These are phyloP conservation scores for Populus alba DNA, from an alignment of 345 rosid genomes.

Conservation along the genomic window DNA sequence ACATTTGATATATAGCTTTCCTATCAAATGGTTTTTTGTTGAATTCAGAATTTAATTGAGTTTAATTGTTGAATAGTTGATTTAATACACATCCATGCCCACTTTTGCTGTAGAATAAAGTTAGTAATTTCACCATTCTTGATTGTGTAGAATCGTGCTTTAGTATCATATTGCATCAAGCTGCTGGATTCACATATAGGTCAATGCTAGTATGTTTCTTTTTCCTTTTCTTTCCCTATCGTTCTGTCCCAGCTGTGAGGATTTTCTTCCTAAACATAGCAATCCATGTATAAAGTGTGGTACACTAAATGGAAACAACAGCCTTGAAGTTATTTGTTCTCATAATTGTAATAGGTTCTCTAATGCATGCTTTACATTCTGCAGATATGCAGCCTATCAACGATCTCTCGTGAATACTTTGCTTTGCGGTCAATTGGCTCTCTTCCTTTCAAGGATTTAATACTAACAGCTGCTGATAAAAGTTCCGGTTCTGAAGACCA, in stretches of 20 bases:
- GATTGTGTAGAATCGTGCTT: not conserved
- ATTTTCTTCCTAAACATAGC: not conserved
- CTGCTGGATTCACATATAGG: not conserved
- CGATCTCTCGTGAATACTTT: constrained; percentile 82
- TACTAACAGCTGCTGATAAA: constrained; percentile 54
- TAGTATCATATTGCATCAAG: not conserved
- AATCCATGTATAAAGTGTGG: not conserved
- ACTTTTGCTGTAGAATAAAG: not conserved
- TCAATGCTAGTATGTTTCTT: not conserved
- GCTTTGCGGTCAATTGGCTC: constrained; percentile 72
- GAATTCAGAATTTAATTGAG: too few relatives aligned
- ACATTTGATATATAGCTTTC: too few relatives aligned
- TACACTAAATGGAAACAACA: not conserved
- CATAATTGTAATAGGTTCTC: constrained; percentile 5
- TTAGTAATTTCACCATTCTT: not conserved
- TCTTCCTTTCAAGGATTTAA: constrained; percentile 91
- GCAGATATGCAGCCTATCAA: constrained; percentile 90
- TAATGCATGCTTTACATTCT: constrained; percentile 26
- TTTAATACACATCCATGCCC: too few relatives aligned
- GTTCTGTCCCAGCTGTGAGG: not conserved
- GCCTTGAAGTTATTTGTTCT: not conserved
- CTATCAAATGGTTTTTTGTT: too few relatives aligned
- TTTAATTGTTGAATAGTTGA: too few relatives aligned
- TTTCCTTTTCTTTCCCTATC: not conserved
- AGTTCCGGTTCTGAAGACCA: constrained; percentile 51